phyloP scores from a whole-genome alignment of 257 asterid species.

The Linderniella brevidens region DNA sequence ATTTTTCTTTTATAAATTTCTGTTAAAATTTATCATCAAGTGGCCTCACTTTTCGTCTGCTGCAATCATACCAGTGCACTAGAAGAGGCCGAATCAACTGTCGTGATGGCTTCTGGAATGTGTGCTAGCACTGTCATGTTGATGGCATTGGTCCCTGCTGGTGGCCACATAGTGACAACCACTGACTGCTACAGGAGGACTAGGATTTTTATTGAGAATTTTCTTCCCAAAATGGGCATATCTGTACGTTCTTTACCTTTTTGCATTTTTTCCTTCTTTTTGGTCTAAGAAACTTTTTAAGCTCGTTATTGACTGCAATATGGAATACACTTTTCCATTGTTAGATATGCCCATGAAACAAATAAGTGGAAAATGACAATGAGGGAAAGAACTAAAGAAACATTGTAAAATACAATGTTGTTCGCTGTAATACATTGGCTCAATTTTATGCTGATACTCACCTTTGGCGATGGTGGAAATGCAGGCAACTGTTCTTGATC shows the following conservation, averaged over 20 bases:
- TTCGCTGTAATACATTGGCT: no score
- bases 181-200: constrained; percentile 91
- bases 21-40: no score
- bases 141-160: constrained; percentile 81
- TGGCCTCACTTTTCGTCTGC: background rate
- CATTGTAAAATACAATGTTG: no score
- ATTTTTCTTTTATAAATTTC: constrained; percentile 5
- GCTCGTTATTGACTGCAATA: no score
- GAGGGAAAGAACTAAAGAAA: background rate
- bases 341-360: background rate
- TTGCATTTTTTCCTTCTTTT: background rate
- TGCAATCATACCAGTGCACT: constrained; percentile 46
- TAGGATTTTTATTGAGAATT: constrained; percentile 64
- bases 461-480: constrained; percentile 3
- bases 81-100: constrained; percentile 83
- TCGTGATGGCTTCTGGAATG: constrained; percentile 83
- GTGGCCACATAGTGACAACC: constrained; percentile 83
- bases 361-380: background rate
- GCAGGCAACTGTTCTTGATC: constrained; percentile 87
- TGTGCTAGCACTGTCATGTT: constrained; percentile 68
- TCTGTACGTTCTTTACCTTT: constrained; percentile 31
- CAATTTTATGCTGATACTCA: background rate
- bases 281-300: no score
- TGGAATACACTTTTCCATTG: no score
- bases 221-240: constrained; percentile 82